Evolutionary conservation across 2,329 filamentous ascomycete species (phyloP).

Genomic region (Cercospora sp.): DNA sequence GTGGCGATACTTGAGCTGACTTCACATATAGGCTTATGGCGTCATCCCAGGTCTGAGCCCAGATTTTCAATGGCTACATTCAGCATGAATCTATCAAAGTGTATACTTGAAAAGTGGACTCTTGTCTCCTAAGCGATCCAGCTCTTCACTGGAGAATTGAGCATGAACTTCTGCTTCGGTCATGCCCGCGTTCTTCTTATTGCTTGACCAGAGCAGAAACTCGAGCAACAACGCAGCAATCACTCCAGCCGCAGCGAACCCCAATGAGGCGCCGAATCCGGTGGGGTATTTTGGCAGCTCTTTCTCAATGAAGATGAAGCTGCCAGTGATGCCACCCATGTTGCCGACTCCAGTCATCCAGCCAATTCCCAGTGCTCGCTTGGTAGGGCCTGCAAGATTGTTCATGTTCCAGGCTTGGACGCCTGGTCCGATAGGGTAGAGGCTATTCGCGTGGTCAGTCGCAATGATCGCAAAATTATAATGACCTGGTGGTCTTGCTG

Average conservation of each 20-base stretch:
- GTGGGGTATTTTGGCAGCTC: conserved; percentile 40
- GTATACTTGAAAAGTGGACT: not conserved
- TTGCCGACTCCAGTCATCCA: conserved; percentile 45
- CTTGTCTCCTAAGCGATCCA: not conserved
- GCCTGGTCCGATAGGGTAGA: conserved; percentile 31
- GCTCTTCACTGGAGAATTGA: not conserved
- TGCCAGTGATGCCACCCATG: conserved; percentile 46
- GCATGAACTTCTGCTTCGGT: not conserved
- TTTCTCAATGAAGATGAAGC: conserved; percentile 39
- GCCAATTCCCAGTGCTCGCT: conserved; percentile 44
- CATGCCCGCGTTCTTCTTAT: not conserved
- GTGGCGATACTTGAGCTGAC: not conserved
- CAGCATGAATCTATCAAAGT: not conserved
- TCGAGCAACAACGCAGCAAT: not conserved
- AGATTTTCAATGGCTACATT: not conserved
- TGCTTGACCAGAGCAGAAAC: not conserved
- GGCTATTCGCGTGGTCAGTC: not conserved
- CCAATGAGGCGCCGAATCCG: conserved; percentile 33
- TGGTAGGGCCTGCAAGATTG: conserved; percentile 37
- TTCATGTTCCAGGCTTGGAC: conserved; percentile 34
- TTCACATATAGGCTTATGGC: not conserved
- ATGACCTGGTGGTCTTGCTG: not conserved
- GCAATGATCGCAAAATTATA: not conserved
- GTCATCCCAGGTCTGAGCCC: not conserved
- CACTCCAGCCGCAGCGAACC: conserved; percentile 5